A percentile compares a stretch with the other conserved stretches of the same genome.
Conservation (phyloP, 805 yeast species). For the Starmerella sirachaensis region DNA sequence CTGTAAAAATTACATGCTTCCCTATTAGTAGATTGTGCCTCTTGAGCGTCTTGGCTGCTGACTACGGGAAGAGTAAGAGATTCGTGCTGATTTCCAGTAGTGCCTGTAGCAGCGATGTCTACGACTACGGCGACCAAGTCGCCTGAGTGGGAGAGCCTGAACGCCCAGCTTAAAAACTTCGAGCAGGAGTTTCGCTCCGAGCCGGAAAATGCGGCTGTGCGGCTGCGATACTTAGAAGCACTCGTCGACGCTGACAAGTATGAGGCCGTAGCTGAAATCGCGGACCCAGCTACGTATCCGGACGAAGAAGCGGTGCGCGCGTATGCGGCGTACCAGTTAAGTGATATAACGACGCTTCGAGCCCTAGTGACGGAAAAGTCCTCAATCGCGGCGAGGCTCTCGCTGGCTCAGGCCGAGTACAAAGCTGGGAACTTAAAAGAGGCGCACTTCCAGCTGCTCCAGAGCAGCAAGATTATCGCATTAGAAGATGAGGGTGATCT, state of each 20-base stretch:
- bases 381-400: conserved; percentile 31
- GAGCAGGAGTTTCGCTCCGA: no score
- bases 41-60: no score
- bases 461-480: conserved; percentile 27
- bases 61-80: no score
- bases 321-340: conserved; percentile 49
- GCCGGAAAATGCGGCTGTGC: no score
- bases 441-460: conserved; percentile 31
- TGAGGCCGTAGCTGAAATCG: conserved; percentile 35
- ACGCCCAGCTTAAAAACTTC: no score
- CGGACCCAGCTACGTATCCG: background rate
- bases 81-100: no score
- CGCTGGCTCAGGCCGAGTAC: conserved; percentile 44
- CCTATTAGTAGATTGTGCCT: no score
- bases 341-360: conserved; percentile 30
- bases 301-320: conserved; percentile 36
- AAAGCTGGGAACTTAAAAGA: conserved; percentile 34
- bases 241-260: conserved; percentile 50
- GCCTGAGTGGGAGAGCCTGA: no score
- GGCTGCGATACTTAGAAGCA: no score
- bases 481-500: conserved; percentile 42
- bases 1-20: no score
- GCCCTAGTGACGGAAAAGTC: conserved; percentile 17
- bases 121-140: no score
- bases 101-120: no score